These are phyloP conservation scores for Spinacia oleracea DNA, from an alignment of 179 eudicot genomes.

Conservation along the genomic window DNA sequence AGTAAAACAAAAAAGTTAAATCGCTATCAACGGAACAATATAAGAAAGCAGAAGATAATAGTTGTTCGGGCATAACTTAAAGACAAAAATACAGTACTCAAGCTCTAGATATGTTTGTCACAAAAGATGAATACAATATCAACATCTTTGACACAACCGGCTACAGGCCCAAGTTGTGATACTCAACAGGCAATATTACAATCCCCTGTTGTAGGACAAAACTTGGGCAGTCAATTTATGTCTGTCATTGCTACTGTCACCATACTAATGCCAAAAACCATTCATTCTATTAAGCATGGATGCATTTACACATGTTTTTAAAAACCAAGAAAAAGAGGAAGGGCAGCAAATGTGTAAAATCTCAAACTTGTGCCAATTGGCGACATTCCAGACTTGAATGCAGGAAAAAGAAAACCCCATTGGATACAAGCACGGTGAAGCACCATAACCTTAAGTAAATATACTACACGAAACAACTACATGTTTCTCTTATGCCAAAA, in stretches of 20 bases:
- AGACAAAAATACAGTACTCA: background rate
- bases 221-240: background rate
- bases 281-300: background rate
- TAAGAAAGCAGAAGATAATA: background rate
- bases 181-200: background rate
- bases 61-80: background rate
- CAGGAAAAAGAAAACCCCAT: background rate
- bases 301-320: background rate
- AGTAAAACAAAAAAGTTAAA: background rate
- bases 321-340: background rate
- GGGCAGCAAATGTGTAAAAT: background rate
- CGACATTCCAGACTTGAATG: background rate
- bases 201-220: background rate
- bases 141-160: background rate
- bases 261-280: slow-evolving; percentile 6
- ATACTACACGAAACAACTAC: background rate
- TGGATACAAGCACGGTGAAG: background rate
- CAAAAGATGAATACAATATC: background rate
- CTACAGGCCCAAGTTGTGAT: background rate
- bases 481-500: background rate
- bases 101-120: background rate
- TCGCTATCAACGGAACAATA: background rate
- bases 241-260: background rate
- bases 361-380: background rate
- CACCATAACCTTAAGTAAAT: background rate